Evolutionary conservation across 176 grass and related monocot genomes (phyloP).

Genomic region (Calamus simplicifolius): DNA sequence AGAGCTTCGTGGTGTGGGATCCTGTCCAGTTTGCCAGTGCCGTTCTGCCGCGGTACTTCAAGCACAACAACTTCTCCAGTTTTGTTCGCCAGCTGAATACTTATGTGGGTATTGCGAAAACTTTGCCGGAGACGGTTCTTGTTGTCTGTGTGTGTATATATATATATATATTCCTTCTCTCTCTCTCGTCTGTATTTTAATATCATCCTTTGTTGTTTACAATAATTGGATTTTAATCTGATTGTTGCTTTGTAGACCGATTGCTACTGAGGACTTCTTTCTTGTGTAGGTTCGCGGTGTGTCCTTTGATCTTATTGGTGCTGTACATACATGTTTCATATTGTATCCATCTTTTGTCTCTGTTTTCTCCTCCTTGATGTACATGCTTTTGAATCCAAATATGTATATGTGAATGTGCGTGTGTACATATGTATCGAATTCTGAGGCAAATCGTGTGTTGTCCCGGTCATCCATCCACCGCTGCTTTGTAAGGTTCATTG

Average conservation of each 20-base stretch:
- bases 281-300: background rate
- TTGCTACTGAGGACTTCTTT: conserved; percentile 13
- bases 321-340: background rate
- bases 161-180: background rate
- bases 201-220: conserved; percentile 1
- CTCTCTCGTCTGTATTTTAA: background rate
- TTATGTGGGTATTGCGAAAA: conserved; percentile 29
- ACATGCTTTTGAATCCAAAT: background rate
- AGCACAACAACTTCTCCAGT: conserved; percentile 42
- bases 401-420: too few species aligned
- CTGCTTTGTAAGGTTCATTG: background rate
- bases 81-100: conserved; percentile 39
- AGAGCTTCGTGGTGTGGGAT: conserved; percentile 91
- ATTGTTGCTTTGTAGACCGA: conserved; percentile 19
- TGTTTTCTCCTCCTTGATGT: background rate
- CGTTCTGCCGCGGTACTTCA: conserved; percentile 67
- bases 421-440: too few species aligned
- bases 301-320: background rate
- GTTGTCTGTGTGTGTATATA: background rate
- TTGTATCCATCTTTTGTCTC: background rate
- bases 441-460: too few species aligned
- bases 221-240: background rate
- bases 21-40: conserved; percentile 52
- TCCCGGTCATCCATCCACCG: too few species aligned
- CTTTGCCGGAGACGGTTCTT: too few species aligned